Conservation (phyloP, 2,329 filamentous ascomycete species). For the Setomelanomma holmii region DNA sequence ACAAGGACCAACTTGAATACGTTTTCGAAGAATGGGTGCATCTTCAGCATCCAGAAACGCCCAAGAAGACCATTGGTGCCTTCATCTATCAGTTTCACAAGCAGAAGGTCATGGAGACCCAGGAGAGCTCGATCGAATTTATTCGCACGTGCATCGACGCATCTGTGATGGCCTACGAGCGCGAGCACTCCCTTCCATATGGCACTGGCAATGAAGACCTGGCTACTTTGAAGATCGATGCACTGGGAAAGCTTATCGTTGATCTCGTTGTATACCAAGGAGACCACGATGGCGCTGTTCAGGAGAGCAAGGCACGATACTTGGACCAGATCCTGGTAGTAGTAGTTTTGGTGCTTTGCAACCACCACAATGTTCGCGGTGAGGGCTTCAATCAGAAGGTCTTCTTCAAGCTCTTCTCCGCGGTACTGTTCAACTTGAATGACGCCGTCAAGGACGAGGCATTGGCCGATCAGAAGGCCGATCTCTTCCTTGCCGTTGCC, state of each 20-base stretch:
- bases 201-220: constrained; percentile 65
- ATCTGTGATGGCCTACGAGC: constrained; percentile 79
- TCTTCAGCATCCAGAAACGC: constrained; percentile 77
- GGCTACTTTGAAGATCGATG: constrained; percentile 74
- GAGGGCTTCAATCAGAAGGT: constrained; percentile 86
- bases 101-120: constrained; percentile 72
- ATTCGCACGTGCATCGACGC: constrained; percentile 81
- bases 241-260: constrained; percentile 80
- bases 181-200: constrained; percentile 65
- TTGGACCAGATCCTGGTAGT: constrained; percentile 80
- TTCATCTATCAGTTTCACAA: constrained; percentile 87
- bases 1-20: constrained; percentile 88
- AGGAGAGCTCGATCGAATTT: constrained; percentile 81
- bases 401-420: constrained; percentile 89
- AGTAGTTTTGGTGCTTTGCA: constrained; percentile 80
- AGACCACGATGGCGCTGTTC: constrained; percentile 64
- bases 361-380: constrained; percentile 81
- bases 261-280: constrained; percentile 76
- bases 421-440: constrained; percentile 79
- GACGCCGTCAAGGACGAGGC: constrained; percentile 59
- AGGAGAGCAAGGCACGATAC: constrained; percentile 71
- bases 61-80: constrained; percentile 72
- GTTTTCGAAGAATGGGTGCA: constrained; percentile 95
- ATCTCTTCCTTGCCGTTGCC: constrained; percentile 76
- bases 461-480: constrained; percentile 63